Percentiles rank a stretch among this genome's conserved stretches.
Conservation (phyloP, 768 basidiomycete genomes). For the Tylopilus rubrobrunneus region DNA sequence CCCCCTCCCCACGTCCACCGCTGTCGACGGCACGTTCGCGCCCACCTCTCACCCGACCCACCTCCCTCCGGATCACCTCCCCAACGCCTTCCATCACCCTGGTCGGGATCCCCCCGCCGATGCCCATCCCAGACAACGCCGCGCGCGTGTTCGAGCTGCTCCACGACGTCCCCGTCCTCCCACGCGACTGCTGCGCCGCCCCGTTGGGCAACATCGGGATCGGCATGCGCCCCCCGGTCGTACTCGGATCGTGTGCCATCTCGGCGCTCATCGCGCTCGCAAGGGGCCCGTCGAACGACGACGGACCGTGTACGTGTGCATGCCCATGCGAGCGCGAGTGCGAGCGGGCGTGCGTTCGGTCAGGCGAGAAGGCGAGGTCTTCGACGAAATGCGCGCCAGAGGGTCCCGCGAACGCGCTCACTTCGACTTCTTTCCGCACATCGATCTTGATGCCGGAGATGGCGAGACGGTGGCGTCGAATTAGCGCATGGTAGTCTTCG, state of each 20-base stretch:
- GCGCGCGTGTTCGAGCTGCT: slow-evolving; percentile 11
- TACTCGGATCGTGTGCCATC: slow-evolving; percentile 45
- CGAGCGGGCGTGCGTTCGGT: not conserved
- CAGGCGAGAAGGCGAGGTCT: slow-evolving; percentile 12
- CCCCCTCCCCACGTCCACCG: not conserved
- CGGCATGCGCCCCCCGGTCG: slow-evolving; percentile 31
- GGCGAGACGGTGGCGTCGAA: slow-evolving; percentile 59
- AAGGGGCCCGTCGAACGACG: slow-evolving; percentile 68
- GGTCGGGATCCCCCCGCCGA: slow-evolving; percentile 42
- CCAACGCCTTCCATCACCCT: slow-evolving; percentile 60
- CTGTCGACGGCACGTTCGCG: not conserved
- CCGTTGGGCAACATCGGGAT: slow-evolving; percentile 87
- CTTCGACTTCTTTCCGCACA: slow-evolving; percentile 69
- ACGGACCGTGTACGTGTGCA: slow-evolving; percentile 40
- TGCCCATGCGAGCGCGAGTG: slow-evolving; percentile 3
- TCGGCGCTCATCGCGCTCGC: slow-evolving; percentile 67
- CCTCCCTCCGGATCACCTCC: slow-evolving; percentile 50
- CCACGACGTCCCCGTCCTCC: not conserved
- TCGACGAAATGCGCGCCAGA: slow-evolving; percentile 19
- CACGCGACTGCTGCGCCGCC: slow-evolving; percentile 19
- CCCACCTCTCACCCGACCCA: slow-evolving; percentile 27
- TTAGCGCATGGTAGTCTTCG: slow-evolving; percentile 77
- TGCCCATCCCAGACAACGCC: slow-evolving; percentile 16
- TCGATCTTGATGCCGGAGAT: slow-evolving; percentile 57
- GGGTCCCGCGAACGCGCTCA: slow-evolving; percentile 45